phyloP scores from a whole-genome alignment of 768 basidiomycete genomes.

The Rhodosporidiobolus sp. region DNA sequence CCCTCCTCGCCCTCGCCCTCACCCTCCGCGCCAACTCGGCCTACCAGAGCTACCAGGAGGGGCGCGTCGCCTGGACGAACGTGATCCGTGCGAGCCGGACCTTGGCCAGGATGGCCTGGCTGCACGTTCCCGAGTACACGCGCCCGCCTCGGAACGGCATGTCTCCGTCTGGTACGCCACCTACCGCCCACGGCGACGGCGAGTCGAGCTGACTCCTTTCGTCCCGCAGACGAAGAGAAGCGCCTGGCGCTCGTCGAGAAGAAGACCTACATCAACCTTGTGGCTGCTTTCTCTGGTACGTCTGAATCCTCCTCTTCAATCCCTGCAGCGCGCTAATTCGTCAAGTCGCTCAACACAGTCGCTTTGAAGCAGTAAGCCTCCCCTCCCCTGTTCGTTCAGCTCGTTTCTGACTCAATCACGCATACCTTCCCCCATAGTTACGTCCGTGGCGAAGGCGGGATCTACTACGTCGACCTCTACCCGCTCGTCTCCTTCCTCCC shows the following conservation, averaged over 20 bases:
- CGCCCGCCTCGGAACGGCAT: not conserved
- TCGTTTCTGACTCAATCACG: not conserved
- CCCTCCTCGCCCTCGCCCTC: not conserved
- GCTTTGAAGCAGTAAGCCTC: not conserved
- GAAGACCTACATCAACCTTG: slow-evolving; percentile 68
- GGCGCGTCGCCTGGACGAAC: slow-evolving; percentile 66
- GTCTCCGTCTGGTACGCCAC: not conserved
- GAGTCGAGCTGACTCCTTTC: not conserved
- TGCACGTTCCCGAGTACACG: not conserved
- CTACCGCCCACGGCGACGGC: too few relatives aligned
- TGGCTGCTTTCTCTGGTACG: slow-evolving; percentile 45
- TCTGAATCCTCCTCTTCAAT: not conserved
- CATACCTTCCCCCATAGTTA: not conserved
- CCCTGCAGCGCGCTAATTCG: too few relatives aligned
- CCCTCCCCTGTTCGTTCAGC: not conserved
- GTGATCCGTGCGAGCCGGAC: slow-evolving; percentile 60
- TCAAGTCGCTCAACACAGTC: slow-evolving; percentile 58
- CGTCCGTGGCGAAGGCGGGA: slow-evolving; percentile 60
- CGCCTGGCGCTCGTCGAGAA: slow-evolving; percentile 62
- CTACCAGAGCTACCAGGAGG: slow-evolving; percentile 42
- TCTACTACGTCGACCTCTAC: slow-evolving; percentile 71
- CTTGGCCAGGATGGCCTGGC: slow-evolving; percentile 55
- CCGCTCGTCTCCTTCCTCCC: slow-evolving; percentile 67
- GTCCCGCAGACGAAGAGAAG: slow-evolving; percentile 7
- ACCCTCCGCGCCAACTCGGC: slow-evolving; percentile 2